A percentile compares a stretch with the other conserved stretches of the same genome.
Conservation (phyloP, 805 yeast genomes). For the Yamadazyma akitaensis region DNA sequence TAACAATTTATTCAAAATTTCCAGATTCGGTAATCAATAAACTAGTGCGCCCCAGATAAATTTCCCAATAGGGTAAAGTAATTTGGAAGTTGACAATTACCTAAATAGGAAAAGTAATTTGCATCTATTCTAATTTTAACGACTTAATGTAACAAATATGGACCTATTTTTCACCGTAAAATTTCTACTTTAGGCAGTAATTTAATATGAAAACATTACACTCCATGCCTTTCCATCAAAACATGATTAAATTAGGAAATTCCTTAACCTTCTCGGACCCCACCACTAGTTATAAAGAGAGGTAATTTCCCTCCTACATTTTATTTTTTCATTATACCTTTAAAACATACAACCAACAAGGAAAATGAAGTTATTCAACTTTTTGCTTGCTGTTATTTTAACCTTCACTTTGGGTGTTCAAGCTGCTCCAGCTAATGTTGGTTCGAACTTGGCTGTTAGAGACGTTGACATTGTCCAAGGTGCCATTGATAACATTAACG, state of each 20-base stretch:
- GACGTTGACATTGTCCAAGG: conserved; percentile 22
- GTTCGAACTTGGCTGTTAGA: conserved; percentile 19
- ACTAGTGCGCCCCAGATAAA: neutral
- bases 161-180: neutral
- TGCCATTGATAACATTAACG: conserved; percentile 27
- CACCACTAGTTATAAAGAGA: neutral
- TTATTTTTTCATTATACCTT: neutral
- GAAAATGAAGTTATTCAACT: conserved; percentile 4
- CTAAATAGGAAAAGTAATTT: conserved; percentile 14
- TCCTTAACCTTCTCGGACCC: neutral
- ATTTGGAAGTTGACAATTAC: conserved; percentile 10
- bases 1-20: neutral
- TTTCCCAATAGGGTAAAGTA: conserved; percentile 6
- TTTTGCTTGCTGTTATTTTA: conserved; percentile 20
- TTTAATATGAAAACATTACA: neutral
- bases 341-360: neutral
- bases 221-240: conserved; percentile 1
- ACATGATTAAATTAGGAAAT: conserved; percentile 6
- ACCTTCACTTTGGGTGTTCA: conserved; percentile 23
- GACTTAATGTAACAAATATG: neutral
- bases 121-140: conserved; percentile 1
- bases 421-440: conserved; percentile 34
- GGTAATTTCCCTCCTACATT: neutral
- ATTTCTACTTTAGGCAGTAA: conserved; percentile 9
- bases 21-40: conserved; percentile 2